Evolutionary conservation across 495 filamentous ascomycete species (phyloP), one percentile per base, ranked within the genome.

Genomic region (Terfezia claveryi): DNA sequence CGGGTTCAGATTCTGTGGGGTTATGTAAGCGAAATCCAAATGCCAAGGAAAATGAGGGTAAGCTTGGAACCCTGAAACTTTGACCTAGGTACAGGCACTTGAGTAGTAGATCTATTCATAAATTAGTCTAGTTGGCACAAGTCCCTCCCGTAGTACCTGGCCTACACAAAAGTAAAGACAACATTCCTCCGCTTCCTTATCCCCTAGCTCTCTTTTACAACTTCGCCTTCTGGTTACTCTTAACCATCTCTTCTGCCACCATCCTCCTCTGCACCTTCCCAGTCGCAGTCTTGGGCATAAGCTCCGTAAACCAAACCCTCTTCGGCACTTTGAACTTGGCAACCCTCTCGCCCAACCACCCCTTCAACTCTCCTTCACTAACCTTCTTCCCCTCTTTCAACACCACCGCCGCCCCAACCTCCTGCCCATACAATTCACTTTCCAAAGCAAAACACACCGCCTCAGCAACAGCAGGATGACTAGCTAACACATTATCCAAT

Each of bases 201-300:
- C 27, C 27, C 27, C 27, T 32, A 32, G 27, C 27, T 32, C 27
- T 32, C 27, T 32, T 32, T 32, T 32, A 32, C 27, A 32, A 32
- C 27, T 32, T 32, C 27, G 27, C 27, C 27, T 32, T 32, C 27
- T 32, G 27, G 27, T 68, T 66, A 56, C 67, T 62, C 68, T 78
- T 81, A 63, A 76, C 68, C 81, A 91, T 88, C 12, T 74, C 72
- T 67, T 88, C 81, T 6, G 85, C 85, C 10, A 89, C 83, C 57
- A 84, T 80, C 37, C 83, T 73, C 54, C 85, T 69, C 68, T 89
- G 85, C 53, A 89, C 79, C 71, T 89, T 92, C 32, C 85, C 85
- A 8, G 85, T 92, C n/a, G 85, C 82, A 23, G 85, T 92, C 71
- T 89, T 89, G 38, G 85, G 85, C 77, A 91, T 88, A 55, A 77